phyloP scores from a whole-genome alignment of 1,139 yeast species.

The Chernovozyma aurita region DNA sequence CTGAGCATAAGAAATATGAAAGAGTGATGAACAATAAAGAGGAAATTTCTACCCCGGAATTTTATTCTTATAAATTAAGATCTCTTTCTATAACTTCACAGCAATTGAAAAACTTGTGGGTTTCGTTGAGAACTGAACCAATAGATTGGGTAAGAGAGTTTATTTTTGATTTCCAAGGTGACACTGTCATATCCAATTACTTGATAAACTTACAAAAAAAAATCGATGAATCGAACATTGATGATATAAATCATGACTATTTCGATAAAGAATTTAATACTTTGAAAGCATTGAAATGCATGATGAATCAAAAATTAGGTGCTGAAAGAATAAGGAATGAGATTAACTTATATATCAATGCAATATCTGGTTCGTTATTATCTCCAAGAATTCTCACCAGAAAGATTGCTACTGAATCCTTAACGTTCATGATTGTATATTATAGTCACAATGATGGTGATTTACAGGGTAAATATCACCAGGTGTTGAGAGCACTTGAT shows the following conservation, averaged over 20 bases:
- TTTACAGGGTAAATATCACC: conserved; percentile 50
- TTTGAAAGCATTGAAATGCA: conserved; percentile 41
- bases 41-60: conserved; percentile 60
- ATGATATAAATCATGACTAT: conserved; percentile 40
- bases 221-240: conserved; percentile 27
- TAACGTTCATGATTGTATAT: conserved; percentile 46
- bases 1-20: conserved; percentile 64
- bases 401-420: conserved; percentile 74
- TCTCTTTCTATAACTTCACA: conserved; percentile 64
- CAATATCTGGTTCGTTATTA: conserved; percentile 42
- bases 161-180: conserved; percentile 78
- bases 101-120: conserved; percentile 83
- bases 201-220: conserved; percentile 37
- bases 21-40: conserved; percentile 25
- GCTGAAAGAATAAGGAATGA: conserved; percentile 41
- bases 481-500: conserved; percentile 62
- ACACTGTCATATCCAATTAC: conserved; percentile 60
- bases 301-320: conserved; percentile 46
- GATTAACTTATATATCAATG: conserved; percentile 36
- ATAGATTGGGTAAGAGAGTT: conserved; percentile 85
- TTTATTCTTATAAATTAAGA: conserved; percentile 71
- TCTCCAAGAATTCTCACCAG: conserved; percentile 71
- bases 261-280: conserved; percentile 47
- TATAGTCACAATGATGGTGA: conserved; percentile 26
- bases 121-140: conserved; percentile 87